These are phyloP conservation scores for Puccinia polysora DNA, from an alignment of 1,284 basidiomycete genomes.

Conservation along the genomic window DNA sequence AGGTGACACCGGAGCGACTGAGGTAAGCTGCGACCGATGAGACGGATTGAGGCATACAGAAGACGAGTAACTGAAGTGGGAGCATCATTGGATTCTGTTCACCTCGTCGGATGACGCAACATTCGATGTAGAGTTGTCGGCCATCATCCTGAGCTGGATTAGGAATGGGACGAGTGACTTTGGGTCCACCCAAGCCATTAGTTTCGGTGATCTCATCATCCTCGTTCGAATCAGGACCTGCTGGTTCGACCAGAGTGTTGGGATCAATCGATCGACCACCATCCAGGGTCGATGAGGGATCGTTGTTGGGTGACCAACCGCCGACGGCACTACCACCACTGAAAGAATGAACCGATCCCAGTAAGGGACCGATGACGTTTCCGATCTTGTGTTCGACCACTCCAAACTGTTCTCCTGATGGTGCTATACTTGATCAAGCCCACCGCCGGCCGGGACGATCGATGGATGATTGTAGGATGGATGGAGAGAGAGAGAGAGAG, in stretches of 20 bases:
- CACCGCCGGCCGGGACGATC: not conserved
- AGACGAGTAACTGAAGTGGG: slow-evolving; percentile 77
- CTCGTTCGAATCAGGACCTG: slow-evolving; percentile 55
- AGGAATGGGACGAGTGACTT: not conserved
- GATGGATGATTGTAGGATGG: not conserved
- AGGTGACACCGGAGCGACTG: slow-evolving; percentile 63
- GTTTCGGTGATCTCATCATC: slow-evolving; percentile 55
- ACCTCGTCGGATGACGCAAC: slow-evolving; percentile 49
- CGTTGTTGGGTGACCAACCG: slow-evolving; percentile 16
- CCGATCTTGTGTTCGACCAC: slow-evolving; percentile 79
- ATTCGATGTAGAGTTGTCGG: slow-evolving; percentile 36
- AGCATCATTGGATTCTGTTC: slow-evolving; percentile 66
- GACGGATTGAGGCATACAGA: slow-evolving; percentile 86
- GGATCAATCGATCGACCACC: not conserved
- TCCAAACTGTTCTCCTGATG: slow-evolving; percentile 65
- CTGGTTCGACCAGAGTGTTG: slow-evolving; percentile 57
- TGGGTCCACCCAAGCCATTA: slow-evolving; percentile 73
- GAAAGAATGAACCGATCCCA: slow-evolving; percentile 27
- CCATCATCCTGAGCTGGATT: not conserved
- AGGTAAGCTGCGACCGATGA: slow-evolving; percentile 71
- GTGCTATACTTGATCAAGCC: no score
- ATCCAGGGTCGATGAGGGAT: not conserved
- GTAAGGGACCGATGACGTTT: slow-evolving; percentile 63
- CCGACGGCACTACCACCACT: slow-evolving; percentile 34
- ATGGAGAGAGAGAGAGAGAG: not conserved